Conservation (phyloP, 768 basidiomycete species). For the Xerocomellus chrysenteron region DNA sequence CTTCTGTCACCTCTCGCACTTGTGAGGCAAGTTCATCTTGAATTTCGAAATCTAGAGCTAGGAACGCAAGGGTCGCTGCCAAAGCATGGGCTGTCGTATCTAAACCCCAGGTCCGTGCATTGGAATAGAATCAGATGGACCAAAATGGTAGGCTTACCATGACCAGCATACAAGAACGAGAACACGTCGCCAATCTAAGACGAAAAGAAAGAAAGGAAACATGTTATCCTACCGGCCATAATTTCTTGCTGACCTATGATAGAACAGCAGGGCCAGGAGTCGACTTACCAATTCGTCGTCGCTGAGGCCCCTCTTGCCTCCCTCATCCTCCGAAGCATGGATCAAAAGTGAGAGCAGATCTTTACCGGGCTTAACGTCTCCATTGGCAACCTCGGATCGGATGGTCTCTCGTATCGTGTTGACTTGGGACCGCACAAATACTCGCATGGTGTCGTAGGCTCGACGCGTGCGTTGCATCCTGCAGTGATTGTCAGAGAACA, state of each 20-base stretch:
- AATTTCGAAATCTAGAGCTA: too few species aligned
- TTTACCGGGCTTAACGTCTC: background rate
- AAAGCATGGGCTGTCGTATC: too few species aligned
- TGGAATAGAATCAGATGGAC: too few species aligned
- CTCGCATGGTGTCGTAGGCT: slow-evolving; percentile 18
- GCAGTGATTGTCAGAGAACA: background rate
- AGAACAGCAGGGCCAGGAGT: too few species aligned
- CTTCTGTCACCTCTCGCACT: too few species aligned
- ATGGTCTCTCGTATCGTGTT: slow-evolving; percentile 1
- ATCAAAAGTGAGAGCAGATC: slow-evolving; percentile 19
- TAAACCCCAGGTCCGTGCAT: too few species aligned
- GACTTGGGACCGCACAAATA: slow-evolving; percentile 19
- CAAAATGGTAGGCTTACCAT: too few species aligned
- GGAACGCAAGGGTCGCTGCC: too few species aligned
- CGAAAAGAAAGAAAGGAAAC: background rate
- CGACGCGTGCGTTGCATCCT: slow-evolving; percentile 18
- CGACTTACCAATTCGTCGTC: slow-evolving; percentile 18
- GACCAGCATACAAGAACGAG: too few species aligned
- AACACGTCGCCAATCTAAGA: background rate
- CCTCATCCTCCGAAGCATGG: slow-evolving; percentile 15
- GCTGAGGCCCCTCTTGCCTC: slow-evolving; percentile 12
- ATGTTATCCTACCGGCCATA: background rate
- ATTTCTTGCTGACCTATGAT: background rate
- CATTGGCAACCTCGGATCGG: background rate
- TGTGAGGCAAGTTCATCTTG: too few species aligned